Conservation (phyloP, 441 rosid species). For the Pelargonium myrrhifolium region DNA sequence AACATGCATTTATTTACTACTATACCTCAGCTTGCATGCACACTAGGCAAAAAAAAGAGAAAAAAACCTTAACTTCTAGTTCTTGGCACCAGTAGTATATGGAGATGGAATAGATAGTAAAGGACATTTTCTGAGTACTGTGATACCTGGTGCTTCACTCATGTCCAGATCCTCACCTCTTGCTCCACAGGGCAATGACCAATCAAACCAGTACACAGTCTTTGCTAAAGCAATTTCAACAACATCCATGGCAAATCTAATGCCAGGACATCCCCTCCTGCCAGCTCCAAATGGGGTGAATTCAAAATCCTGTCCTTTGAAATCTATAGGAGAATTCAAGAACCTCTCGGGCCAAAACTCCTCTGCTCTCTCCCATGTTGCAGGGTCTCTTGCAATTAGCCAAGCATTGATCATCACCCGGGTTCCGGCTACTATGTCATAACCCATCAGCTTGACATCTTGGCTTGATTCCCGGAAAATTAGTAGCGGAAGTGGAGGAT, state of each 20-base stretch:
- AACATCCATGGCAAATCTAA: slow-evolving; percentile 8
- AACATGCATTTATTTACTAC: too few species aligned
- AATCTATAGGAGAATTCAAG: slow-evolving; percentile 16
- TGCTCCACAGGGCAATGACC: slow-evolving; percentile 18
- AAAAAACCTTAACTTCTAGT: too few species aligned
- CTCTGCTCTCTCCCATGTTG: slow-evolving; percentile 18
- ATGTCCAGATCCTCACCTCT: slow-evolving; percentile 25
- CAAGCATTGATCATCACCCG: slow-evolving; percentile 21
- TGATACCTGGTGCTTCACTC: slow-evolving; percentile 19
- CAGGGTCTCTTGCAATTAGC: slow-evolving; percentile 24
- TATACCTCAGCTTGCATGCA: too few species aligned
- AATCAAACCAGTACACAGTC: slow-evolving; percentile 16
- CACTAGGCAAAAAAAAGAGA: too few species aligned
- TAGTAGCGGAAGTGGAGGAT: slow-evolving; percentile 24
- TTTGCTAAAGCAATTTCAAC: slow-evolving; percentile 16
- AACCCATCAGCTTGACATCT: slow-evolving; percentile 17
- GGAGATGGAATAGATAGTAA: slow-evolving; percentile 27
- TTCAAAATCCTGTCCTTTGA: slow-evolving; percentile 23
- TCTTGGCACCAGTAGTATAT: too few species aligned
- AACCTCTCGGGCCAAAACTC: slow-evolving; percentile 24
- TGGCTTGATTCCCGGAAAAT: slow-evolving; percentile 12
- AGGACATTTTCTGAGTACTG: slow-evolving; percentile 22
- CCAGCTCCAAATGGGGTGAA: slow-evolving; percentile 27
- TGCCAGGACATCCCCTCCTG: slow-evolving; percentile 25
- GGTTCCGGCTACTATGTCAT: slow-evolving; percentile 19